Evolutionary conservation across 2,329 filamentous ascomycete genomes (phyloP), one percentile per base, ranked within the genome.

Genomic region (Hypoxylon sp.): DNA sequence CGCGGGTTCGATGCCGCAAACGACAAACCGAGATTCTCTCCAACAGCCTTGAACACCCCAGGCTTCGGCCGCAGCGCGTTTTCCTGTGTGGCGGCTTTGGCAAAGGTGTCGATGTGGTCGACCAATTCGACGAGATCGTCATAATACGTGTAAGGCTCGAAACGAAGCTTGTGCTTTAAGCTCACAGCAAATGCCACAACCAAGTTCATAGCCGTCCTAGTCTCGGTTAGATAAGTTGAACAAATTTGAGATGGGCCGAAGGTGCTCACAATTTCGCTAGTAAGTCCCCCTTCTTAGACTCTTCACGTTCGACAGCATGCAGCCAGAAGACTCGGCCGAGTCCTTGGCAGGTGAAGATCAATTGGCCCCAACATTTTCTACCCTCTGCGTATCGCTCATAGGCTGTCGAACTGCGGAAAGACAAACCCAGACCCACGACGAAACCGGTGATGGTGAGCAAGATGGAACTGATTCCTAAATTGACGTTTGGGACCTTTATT

Each of bases 401-500:
- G 7, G 92, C 92, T 2, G 91, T 93, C 0, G 90, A 90, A 68
- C 88, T 93, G 59, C 92, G 90, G 82, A 95, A 94, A 19, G 90
- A 93, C 68, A 95, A 83, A 11, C 91, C 87, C 75, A 94, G 80
- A 86, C 90, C 90, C 75, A 95, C 91, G 64, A 94, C 91, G 80
- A 95, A 94, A 89, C 92, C 92, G 28, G 92, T 88, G n/a, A 95
- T 89, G 0, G 92, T 94, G 48, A 95, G 84, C n/a, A 95, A 84
- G 46, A 93, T 85, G n/a, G 84, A 88, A 75, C 86, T 85, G 69
- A 94, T 88, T 49, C 84, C 85, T 17, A 90, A 65, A 19, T 68
- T 69, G 9, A 76, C 74, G 7, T 67, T 50, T 58, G 84, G 78
- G 10, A 86, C 80, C 36, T 81, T 81, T 65, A 81, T 74, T 10